These are phyloP conservation scores for Ilyonectria robusta DNA, from an alignment of 2,329 filamentous ascomycete genomes.

Conservation along the genomic window DNA sequence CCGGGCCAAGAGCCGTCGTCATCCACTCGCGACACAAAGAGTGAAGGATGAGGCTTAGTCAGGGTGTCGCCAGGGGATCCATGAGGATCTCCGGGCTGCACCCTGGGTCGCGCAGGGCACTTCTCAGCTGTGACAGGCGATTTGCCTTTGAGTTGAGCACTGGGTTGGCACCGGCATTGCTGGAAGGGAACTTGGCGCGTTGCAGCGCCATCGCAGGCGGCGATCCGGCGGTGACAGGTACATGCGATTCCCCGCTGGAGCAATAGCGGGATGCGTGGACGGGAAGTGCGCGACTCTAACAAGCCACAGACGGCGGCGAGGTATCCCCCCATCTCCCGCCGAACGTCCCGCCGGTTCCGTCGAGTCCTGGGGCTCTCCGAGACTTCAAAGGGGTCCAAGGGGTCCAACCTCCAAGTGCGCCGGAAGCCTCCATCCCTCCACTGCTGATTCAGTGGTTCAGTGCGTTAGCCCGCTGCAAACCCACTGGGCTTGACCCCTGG, in stretches of 20 bases:
- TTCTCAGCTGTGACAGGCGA: too few species aligned
- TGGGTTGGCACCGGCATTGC: neutral
- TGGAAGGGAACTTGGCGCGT: neutral
- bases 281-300: conserved; percentile 12
- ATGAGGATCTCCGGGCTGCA: neutral
- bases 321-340: conserved; percentile 16
- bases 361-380: neutral
- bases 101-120: neutral
- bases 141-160: neutral
- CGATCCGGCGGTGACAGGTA: neutral
- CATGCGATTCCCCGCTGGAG: conserved; percentile 1
- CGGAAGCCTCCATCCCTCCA: conserved; percentile 3
- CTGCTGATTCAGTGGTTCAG: neutral
- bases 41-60: conserved; percentile 27
- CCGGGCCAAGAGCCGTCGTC: conserved; percentile 11
- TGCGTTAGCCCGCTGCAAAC: neutral
- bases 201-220: neutral
- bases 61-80: conserved; percentile 2
- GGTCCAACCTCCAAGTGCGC: neutral
- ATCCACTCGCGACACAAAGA: neutral
- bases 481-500: conserved; percentile 5
- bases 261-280: neutral
- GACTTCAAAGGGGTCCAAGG: neutral
- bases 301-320: conserved; percentile 9
- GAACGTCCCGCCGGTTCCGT: conserved; percentile 28